A percentile compares a stretch with the other conserved stretches of the same genome.
Evolutionary conservation across 192 early-diverging fungal species (phyloP).

Genomic region (Geranomyces michiganensis): DNA sequence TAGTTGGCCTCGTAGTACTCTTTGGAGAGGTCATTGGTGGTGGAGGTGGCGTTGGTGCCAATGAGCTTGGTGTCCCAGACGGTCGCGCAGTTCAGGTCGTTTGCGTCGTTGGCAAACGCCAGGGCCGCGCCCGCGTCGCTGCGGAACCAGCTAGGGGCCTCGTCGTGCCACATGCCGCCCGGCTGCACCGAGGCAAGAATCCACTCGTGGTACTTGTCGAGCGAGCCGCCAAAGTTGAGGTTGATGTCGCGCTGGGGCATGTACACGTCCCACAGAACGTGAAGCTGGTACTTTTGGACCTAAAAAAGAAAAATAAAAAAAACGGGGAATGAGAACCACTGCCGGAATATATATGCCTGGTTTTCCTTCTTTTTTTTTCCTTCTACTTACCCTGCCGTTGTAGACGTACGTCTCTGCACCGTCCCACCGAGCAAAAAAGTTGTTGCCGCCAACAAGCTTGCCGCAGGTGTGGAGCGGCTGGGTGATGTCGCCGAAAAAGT

Average conservation of each 20-base stretch:
- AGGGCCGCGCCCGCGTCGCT: conserved; percentile 21
- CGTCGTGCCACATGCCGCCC: conserved; percentile 22
- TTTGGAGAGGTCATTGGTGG: conserved; percentile 42
- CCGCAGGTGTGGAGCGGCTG: conserved; percentile 51
- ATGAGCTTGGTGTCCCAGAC: conserved; percentile 41
- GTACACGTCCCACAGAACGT: conserved; percentile 38
- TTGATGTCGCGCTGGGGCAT: conserved; percentile 39
- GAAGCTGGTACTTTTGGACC: conserved; percentile 14
- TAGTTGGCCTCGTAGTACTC: conserved; percentile 44
- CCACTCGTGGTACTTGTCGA: conserved; percentile 1
- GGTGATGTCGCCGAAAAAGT: conserved; percentile 51
- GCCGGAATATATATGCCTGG: too few species aligned
- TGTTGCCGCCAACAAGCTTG: conserved; percentile 39
- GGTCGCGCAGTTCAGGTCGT: conserved; percentile 39
- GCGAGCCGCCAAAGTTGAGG: background rate
- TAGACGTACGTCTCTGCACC: conserved; percentile 34
- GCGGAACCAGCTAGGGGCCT: conserved; percentile 15
- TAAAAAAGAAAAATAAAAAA: too few species aligned
- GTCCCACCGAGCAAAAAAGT: conserved; percentile 29
- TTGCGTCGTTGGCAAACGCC: conserved; percentile 42
- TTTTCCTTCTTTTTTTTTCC: too few species aligned
- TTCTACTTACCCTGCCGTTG: conserved; percentile 21
- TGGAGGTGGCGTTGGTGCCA: conserved; percentile 29
- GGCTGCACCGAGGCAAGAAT: conserved; percentile 19
- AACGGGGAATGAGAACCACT: too few species aligned